Evolutionary conservation across 2,329 filamentous ascomycete species (phyloP), one percentile per base, ranked within the genome.

Genomic region (Aspergillus clavatus): DNA sequence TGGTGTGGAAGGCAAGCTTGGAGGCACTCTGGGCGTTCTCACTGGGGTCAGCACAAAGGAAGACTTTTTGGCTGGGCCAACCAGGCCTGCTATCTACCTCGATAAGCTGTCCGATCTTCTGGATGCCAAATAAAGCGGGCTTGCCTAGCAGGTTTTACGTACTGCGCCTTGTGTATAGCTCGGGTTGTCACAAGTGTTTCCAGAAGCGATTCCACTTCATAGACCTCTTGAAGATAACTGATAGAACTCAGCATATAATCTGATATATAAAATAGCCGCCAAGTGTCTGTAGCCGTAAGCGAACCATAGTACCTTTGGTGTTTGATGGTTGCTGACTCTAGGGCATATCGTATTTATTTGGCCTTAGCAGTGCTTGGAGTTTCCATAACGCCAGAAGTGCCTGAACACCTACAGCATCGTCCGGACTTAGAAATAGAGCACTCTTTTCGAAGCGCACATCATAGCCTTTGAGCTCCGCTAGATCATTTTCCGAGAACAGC

Each of bases 1-100:
- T 65, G 93, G 93, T 3, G 79, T 96, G 52, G 85, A 97, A 63
- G 91, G 91, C 0, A 84, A 86, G 53, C 77, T 98, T 22, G 93
- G 93, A 14, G 93, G 93, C 0, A 97, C 93, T 0, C 70, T 98
- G 56, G 88, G 86, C 29, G 93, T 98, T 4, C 72, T 95, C 66
- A 96, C 90, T 0, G 93, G 93, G 12, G 91, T 98, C 12, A 84
- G 80, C 59, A 70, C 64, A n/a, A 86, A 86, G 69, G 89, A 91
- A 69, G 85, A 86, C 43, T 86, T 96, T 47, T 88, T 90, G 73
- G 77, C 89, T 57, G 83, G 80, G 16, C 75, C 78, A 33, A 82
- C 86, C 1, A 81, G 88, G 42, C 93, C 93, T 2, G 78, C 79
- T 29, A 93, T 83, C 52, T 97, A 95, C 67, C 83, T 93, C 33